phyloP scores from a whole-genome alignment of 2,329 filamentous ascomycete species.

The Berkeleyomyces basicola region DNA sequence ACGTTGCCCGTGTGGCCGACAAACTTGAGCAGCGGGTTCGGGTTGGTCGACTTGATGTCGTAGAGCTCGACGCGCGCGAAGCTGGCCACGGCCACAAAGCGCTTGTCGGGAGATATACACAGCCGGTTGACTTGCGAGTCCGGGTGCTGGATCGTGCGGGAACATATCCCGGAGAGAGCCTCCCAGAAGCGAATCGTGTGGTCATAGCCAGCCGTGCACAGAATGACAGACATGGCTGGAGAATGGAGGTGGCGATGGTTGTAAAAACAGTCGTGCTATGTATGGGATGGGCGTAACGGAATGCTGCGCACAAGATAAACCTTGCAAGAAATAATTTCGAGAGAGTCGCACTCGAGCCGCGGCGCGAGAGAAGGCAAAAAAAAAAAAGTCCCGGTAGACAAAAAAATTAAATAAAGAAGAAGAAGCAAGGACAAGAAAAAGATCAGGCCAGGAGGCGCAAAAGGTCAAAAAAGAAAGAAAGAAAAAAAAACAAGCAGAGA shows the following conservation, averaged over 20 bases:
- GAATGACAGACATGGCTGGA: constrained; percentile 41
- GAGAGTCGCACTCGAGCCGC: too few species aligned
- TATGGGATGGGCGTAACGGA: background rate
- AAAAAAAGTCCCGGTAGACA: too few species aligned
- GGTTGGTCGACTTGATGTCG: constrained; percentile 97
- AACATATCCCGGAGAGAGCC: constrained; percentile 92
- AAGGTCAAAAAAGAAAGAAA: background rate
- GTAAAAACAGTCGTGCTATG: background rate
- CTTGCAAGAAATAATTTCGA: background rate
- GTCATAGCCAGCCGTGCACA: constrained; percentile 47
- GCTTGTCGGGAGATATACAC: constrained; percentile 96
- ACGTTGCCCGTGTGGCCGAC: constrained; percentile 93
- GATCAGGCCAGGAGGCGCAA: background rate
- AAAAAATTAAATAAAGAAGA: too few species aligned
- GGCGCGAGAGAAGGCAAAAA: too few species aligned
- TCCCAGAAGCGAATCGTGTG: constrained; percentile 78
- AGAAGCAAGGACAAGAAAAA: background rate
- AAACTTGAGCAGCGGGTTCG: constrained; percentile 80
- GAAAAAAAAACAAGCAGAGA: background rate
- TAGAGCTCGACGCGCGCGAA: constrained; percentile 88
- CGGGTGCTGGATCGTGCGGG: constrained; percentile 90
- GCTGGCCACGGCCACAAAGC: constrained; percentile 70
- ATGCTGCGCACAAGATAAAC: background rate
- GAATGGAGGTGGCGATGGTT: background rate
- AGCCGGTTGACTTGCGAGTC: constrained; percentile 97